Conservation (phyloP, 1,284 basidiomycete species). For the Fistulinella cinereoalba region DNA sequence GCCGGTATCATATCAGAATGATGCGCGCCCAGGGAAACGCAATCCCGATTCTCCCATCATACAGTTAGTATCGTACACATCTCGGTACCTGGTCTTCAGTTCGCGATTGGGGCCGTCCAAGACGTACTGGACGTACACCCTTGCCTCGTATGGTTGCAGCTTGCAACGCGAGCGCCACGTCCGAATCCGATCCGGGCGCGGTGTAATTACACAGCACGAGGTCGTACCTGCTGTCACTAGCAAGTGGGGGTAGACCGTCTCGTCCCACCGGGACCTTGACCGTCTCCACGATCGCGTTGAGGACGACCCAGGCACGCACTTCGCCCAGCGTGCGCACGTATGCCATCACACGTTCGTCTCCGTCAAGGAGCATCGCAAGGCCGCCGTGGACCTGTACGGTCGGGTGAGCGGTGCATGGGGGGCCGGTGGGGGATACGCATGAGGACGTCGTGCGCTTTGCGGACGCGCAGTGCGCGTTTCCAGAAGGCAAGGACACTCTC, state of each 20-base stretch:
- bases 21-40: too few relatives aligned
- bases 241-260: background rate
- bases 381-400: constrained; percentile 52
- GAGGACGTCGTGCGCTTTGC: constrained; percentile 55
- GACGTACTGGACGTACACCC: background rate
- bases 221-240: background rate
- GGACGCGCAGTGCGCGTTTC: constrained; percentile 48
- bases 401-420: background rate
- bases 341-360: constrained; percentile 53
- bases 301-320: constrained; percentile 41
- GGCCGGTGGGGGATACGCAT: constrained; percentile 35
- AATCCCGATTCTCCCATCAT: too few relatives aligned
- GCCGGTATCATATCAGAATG: too few relatives aligned
- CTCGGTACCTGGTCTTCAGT: too few relatives aligned
- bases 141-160: background rate
- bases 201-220: constrained; percentile 35
- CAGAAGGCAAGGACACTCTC: constrained; percentile 60
- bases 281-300: constrained; percentile 49
- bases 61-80: too few relatives aligned
- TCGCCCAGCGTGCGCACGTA: constrained; percentile 47
- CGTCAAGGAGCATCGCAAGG: constrained; percentile 47
- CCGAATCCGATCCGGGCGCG: background rate
- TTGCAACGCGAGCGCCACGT: background rate
- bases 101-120: too few relatives aligned
- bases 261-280: constrained; percentile 23